A percentile compares a stretch with the other conserved stretches of the same genome.
Conservation (phyloP, 179 eudicot genomes). For the Beta macrorhiza region DNA sequence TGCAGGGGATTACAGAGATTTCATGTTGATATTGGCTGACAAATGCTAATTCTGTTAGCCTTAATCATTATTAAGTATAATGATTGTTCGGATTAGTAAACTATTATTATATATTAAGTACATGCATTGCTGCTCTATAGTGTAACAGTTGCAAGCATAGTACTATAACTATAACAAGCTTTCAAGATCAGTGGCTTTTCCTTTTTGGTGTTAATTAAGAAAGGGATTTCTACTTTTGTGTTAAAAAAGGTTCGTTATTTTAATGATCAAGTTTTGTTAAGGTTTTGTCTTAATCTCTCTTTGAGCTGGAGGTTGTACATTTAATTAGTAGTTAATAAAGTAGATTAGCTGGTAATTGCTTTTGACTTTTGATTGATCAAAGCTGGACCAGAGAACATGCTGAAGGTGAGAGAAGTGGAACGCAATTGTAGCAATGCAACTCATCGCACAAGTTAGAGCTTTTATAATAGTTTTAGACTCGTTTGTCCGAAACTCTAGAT, state of each 20-base stretch:
- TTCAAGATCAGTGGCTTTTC: neutral
- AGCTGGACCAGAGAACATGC: neutral
- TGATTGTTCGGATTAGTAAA: neutral
- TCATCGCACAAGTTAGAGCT: neutral
- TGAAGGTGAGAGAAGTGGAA: too few relatives aligned
- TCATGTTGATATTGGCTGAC: conserved; percentile 43
- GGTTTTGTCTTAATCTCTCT: neutral
- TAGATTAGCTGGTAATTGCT: neutral
- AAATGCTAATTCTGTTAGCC: neutral
- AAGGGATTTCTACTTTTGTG: neutral
- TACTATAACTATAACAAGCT: neutral
- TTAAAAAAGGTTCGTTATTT: neutral
- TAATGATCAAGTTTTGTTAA: neutral
- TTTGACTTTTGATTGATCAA: neutral
- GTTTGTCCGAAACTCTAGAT: too few relatives aligned
- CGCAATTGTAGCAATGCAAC: neutral
- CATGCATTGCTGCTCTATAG: neutral
- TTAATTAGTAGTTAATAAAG: neutral
- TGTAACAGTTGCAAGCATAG: neutral
- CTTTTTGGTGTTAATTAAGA: too few relatives aligned
- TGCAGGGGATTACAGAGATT: conserved; percentile 50
- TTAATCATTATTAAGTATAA: neutral
- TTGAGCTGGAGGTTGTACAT: neutral
- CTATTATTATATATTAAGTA: neutral
- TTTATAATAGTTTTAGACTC: too few relatives aligned